A percentile compares a stretch with the other conserved stretches of the same genome.
Conservation (phyloP, 2,329 filamentous ascomycete genomes). For the Elsinoe perseae region DNA sequence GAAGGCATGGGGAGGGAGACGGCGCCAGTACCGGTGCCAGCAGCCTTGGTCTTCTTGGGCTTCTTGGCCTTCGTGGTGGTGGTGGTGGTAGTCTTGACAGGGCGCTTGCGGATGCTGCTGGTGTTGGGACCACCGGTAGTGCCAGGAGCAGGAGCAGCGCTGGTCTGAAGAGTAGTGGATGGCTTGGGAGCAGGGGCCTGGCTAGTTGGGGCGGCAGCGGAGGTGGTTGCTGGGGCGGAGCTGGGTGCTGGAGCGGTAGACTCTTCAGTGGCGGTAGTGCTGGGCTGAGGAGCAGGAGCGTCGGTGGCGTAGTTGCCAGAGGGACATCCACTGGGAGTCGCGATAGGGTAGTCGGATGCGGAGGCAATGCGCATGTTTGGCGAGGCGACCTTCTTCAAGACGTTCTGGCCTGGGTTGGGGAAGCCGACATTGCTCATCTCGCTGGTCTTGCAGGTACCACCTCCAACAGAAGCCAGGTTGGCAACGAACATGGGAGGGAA, state of each 20-base stretch:
- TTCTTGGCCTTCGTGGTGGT: constrained; percentile 4
- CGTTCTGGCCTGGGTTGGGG: constrained; percentile 56
- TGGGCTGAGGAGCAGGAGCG: constrained; percentile 6
- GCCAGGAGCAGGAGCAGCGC: neutral
- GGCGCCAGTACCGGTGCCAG: constrained; percentile 11
- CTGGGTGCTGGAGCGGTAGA: constrained; percentile 4
- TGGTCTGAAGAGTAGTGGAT: constrained; percentile 10
- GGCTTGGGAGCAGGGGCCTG: neutral
- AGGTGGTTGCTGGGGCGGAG: neutral
- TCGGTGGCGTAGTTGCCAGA: neutral
- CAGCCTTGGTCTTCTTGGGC: constrained; percentile 18
- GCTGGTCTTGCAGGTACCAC: constrained; percentile 44
- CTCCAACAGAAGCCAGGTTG: constrained; percentile 51
- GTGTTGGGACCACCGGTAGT: constrained; percentile 16
- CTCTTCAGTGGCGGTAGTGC: constrained; percentile 1
- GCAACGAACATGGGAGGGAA: constrained; percentile 71
- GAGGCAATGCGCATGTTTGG: constrained; percentile 17
- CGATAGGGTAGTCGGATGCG: constrained; percentile 22
- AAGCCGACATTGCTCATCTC: constrained; percentile 55
- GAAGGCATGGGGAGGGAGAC: constrained; percentile 15
- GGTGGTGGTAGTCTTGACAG: constrained; percentile 15
- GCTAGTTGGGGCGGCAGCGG: constrained; percentile 13
- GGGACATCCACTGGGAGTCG: constrained; percentile 21
- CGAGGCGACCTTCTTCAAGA: constrained; percentile 35
- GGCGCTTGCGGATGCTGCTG: constrained; percentile 16